Evolutionary conservation across 306 rosid genomes (phyloP), one percentile per base, ranked within the genome.

Genomic region (Prosopis cineraria): DNA sequence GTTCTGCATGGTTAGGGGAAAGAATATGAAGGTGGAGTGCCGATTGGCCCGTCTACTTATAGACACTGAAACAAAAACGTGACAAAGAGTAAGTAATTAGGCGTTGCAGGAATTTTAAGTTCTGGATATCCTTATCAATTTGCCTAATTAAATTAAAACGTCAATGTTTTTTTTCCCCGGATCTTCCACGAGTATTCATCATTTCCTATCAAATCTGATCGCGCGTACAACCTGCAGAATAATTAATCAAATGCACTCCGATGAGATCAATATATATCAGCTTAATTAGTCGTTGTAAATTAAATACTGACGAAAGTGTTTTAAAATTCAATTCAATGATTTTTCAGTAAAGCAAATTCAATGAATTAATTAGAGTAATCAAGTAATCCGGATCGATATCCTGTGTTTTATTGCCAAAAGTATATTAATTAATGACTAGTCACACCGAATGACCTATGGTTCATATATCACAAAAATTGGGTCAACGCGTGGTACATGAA

Each of bases 401-500:
- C 24, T 59, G 47, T 78, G n/a, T 34, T 70, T 20, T 59, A 22
- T 58, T 34, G 31, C 43, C 70, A 43, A 31, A 5, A 17, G 24
- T 19, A 40, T 12, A 13, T 10, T 11, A 10, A 11, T 13, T 17
- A 63, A 75, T 63, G 50, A 60, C 30, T 50, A 29, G 39, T 52
- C 17, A 41, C 58, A 53, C 27, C 0, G 29, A 20, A 33, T 20
- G 29, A 60, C 25, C 63, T 60, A 14, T 29, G 50, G 29, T 22
- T 52, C 62, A 65, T 10, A 55, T 55, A 79, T 66, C 70, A 43
- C 17, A 76, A 72, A 59, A 72, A 78, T 79, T 65, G 75, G 80
- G 86, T 83, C 89, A 85, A 79, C 82, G 78, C 14, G 30, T 53
- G 60, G 43, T 66, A 41, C 80, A 77, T 79, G 81, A 81, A 81